Evolutionary conservation across 2,329 filamentous ascomycete genomes (phyloP).

Genomic region (Geosmithia flava): DNA sequence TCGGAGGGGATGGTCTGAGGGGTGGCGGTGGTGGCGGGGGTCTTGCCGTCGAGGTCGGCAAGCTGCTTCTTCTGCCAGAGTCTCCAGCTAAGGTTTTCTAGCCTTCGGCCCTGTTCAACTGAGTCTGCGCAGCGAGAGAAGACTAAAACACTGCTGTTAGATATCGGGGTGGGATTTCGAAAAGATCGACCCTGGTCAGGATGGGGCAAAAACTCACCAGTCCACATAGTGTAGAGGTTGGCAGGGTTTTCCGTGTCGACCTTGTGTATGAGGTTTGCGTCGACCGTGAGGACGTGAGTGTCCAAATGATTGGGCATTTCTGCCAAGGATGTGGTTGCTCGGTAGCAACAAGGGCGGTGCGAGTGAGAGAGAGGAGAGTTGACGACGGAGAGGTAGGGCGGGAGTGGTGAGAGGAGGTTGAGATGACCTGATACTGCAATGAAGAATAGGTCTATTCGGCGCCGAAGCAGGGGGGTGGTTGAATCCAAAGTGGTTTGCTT

Average conservation of each 20-base stretch:
- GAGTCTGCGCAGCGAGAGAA: constrained; percentile 92
- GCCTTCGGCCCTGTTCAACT: constrained; percentile 78
- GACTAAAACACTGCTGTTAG: constrained; percentile 35
- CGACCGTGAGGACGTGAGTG: constrained; percentile 80
- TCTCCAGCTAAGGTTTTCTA: constrained; percentile 94
- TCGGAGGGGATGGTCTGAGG: constrained; percentile 36
- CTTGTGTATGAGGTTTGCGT: constrained; percentile 84
- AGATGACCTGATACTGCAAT: neutral
- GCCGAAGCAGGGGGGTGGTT: neutral
- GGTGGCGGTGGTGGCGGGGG: constrained; percentile 29
- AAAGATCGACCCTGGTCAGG: neutral
- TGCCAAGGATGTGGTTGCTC: constrained; percentile 17
- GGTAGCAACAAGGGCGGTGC: constrained; percentile 15
- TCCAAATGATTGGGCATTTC: constrained; percentile 74
- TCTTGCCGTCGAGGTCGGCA: constrained; percentile 62
- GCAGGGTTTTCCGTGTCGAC: constrained; percentile 88
- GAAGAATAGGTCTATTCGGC: neutral
- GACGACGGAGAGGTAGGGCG: neutral
- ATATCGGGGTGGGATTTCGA: neutral
- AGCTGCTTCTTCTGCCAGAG: constrained; percentile 75
- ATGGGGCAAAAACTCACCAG: constrained; percentile 48
- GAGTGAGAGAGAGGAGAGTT: constrained; percentile 13
- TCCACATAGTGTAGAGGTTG: constrained; percentile 95
- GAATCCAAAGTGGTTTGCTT: neutral
- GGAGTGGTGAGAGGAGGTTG: neutral